These are phyloP conservation scores for Sherardia arvensis DNA, from an alignment of 257 asterid genomes.

Conservation along the genomic window DNA sequence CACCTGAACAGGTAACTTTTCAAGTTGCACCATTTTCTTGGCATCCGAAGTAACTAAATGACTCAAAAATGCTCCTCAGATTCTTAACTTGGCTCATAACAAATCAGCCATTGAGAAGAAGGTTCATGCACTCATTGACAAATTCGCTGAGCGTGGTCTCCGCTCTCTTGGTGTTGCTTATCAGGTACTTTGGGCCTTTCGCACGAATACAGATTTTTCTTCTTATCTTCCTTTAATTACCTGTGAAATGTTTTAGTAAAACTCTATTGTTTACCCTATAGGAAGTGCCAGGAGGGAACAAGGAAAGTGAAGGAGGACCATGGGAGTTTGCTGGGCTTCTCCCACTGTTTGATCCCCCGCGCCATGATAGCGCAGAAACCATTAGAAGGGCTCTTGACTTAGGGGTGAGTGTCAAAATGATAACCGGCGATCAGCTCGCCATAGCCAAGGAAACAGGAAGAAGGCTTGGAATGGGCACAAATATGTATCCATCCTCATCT, in stretches of 20 bases:
- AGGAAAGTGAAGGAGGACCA: slow-evolving; percentile 61
- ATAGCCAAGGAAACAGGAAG: slow-evolving; percentile 37
- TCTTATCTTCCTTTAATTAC: too few species aligned
- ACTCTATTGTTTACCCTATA: neutral
- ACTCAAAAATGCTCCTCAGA: slow-evolving; percentile 12
- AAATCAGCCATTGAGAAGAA: slow-evolving; percentile 23
- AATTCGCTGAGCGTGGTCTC: slow-evolving; percentile 31
- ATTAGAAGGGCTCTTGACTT: slow-evolving; percentile 58
- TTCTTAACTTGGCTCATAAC: slow-evolving; percentile 26
- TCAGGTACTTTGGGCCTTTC: slow-evolving; percentile 13
- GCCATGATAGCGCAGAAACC: slow-evolving; percentile 80
- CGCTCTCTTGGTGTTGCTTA: slow-evolving; percentile 32
- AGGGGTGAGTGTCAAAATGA: slow-evolving; percentile 84
- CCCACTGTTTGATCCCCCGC: slow-evolving; percentile 80
- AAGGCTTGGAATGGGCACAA: slow-evolving; percentile 35
- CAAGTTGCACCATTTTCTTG: neutral
- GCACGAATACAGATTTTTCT: neutral
- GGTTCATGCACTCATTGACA: slow-evolving; percentile 26
- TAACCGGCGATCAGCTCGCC: slow-evolving; percentile 49
- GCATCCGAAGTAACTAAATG: neutral
- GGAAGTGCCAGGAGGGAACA: slow-evolving; percentile 51
- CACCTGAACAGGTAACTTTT: slow-evolving; percentile 29
- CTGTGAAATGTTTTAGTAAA: too few species aligned
- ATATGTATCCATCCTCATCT: slow-evolving; percentile 35
- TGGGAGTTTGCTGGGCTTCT: slow-evolving; percentile 63